A percentile compares a stretch with the other conserved stretches of the same genome.
phyloP scores from a whole-genome alignment of 331 rosid genomes.

The Telfairia occidentalis region DNA sequence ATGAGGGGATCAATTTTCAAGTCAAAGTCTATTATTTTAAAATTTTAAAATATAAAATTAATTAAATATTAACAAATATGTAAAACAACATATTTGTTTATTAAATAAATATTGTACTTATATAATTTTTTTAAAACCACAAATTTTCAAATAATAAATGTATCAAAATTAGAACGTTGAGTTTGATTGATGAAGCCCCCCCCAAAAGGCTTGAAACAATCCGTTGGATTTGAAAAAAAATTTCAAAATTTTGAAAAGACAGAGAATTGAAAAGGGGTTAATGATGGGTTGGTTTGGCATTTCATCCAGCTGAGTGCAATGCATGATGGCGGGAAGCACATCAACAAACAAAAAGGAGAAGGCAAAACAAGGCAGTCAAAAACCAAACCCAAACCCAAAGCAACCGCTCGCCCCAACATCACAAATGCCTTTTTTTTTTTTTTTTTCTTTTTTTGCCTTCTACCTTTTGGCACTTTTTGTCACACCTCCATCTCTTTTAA shows the following conservation, averaged over 20 bases:
- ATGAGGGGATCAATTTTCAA: too few relatives aligned
- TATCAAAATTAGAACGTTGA: neutral
- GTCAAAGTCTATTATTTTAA: too few relatives aligned
- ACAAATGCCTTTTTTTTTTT: neutral
- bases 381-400: neutral
- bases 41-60: too few relatives aligned
- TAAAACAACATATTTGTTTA: too few relatives aligned
- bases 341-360: neutral
- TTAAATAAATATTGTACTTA: too few relatives aligned
- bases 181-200: neutral
- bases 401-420: neutral
- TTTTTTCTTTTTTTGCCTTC: slow-evolving; percentile 7
- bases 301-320: neutral
- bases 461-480: neutral
- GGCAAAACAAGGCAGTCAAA: neutral
- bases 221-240: neutral
- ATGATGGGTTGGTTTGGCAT: neutral
- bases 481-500: neutral
- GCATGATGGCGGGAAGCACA: neutral
- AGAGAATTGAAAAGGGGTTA: neutral
- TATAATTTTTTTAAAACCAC: too few relatives aligned
- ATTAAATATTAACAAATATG: too few relatives aligned
- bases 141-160: neutral
- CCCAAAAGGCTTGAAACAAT: neutral
- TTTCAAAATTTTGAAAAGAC: neutral